These are phyloP conservation scores for Cryptococcus neoformans DNA, from an alignment of 1,284 basidiomycete species.

Conservation along the genomic window DNA sequence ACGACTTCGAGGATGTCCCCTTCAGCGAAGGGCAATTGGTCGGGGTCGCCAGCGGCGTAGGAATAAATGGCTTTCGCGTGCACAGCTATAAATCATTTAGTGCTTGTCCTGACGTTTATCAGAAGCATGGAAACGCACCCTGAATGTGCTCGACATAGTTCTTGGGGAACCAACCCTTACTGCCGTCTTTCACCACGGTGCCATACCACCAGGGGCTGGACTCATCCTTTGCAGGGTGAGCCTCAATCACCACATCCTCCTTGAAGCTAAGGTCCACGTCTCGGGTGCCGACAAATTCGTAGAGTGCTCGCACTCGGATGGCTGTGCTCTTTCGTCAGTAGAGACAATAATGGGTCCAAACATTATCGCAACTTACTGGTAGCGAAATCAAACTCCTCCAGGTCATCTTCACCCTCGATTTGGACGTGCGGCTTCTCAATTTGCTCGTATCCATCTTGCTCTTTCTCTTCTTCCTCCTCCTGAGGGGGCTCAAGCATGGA, in stretches of 20 bases:
- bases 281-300: constrained; percentile 77
- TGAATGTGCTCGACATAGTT: constrained; percentile 75
- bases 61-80: constrained; percentile 75
- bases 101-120: not conserved
- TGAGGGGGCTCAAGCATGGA: constrained; percentile 22
- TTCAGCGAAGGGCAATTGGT: constrained; percentile 78
- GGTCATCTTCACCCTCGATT: constrained; percentile 52
- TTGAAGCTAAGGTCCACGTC: constrained; percentile 81
- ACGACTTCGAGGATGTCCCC: constrained; percentile 73
- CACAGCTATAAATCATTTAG: constrained; percentile 44
- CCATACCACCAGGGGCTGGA: constrained; percentile 83
- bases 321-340: constrained; percentile 45
- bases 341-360: constrained; percentile 5
- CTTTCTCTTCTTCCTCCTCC: constrained; percentile 36
- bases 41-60: constrained; percentile 64
- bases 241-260: constrained; percentile 74
- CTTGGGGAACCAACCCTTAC: constrained; percentile 85
- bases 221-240: constrained; percentile 79
- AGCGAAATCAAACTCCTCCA: constrained; percentile 75
- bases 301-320: constrained; percentile 72
- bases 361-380: constrained; percentile 40
- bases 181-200: constrained; percentile 62
- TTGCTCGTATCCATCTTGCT: not conserved
- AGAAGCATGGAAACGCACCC: constrained; percentile 54
- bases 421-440: constrained; percentile 55